Evolutionary conservation across 2,329 filamentous ascomycete genomes (phyloP).

Genomic region (Colletotrichum sp.): DNA sequence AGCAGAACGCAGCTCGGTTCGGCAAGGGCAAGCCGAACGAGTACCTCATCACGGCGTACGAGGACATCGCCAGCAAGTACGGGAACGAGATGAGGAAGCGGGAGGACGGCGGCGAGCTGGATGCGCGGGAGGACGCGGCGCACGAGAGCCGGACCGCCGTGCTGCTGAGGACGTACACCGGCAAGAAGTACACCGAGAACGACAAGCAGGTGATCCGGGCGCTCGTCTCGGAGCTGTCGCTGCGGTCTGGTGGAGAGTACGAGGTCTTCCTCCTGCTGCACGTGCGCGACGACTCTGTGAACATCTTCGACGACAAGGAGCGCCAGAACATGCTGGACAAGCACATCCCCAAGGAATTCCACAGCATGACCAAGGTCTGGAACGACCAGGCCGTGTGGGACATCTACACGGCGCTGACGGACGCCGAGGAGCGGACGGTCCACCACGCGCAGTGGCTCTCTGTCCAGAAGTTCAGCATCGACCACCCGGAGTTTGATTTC

Average conservation of each 20-base stretch:
- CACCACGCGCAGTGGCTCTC: slow-evolving; percentile 72
- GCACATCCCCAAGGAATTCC: slow-evolving; percentile 72
- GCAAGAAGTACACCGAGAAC: slow-evolving; percentile 77
- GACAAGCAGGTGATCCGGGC: slow-evolving; percentile 81
- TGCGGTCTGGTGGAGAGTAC: slow-evolving; percentile 83
- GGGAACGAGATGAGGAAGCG: neutral
- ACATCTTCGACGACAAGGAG: slow-evolving; percentile 62
- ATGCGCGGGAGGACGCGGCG: neutral
- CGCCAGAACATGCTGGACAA: slow-evolving; percentile 66
- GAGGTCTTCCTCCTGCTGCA: slow-evolving; percentile 82
- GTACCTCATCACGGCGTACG: slow-evolving; percentile 44
- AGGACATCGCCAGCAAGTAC: slow-evolving; percentile 12
- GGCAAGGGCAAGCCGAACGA: slow-evolving; percentile 47
- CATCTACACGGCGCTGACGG: slow-evolving; percentile 78
- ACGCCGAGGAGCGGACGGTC: slow-evolving; percentile 58
- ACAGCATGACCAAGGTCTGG: slow-evolving; percentile 75
- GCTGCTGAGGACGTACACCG: slow-evolving; percentile 76
- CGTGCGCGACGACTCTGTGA: slow-evolving; percentile 66
- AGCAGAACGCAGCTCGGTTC: slow-evolving; percentile 71
- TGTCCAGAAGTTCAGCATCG: slow-evolving; percentile 76
- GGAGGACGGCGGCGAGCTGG: neutral
- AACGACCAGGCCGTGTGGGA: slow-evolving; percentile 75
- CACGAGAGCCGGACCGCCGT: slow-evolving; percentile 66
- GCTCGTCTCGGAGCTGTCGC: slow-evolving; percentile 76
- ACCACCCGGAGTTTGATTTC: slow-evolving; percentile 80